Percentiles rank a stretch among this genome's conserved stretches.
Conservation (phyloP, 257 asterid species). For the Eustoma russellianum region DNA sequence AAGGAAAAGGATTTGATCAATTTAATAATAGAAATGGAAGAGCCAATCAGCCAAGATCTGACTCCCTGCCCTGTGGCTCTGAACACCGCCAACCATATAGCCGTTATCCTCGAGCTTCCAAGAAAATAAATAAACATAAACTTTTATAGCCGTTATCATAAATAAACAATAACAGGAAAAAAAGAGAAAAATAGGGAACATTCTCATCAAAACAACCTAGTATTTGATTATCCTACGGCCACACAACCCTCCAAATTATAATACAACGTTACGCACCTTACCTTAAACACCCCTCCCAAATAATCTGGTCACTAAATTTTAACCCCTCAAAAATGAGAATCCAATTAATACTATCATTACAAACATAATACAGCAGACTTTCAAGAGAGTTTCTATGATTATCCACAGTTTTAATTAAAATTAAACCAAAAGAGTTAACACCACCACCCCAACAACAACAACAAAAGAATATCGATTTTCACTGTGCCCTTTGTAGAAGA, state of each 20-base stretch:
- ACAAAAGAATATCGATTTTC: conserved; percentile 5
- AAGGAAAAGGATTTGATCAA: no score
- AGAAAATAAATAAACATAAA: conserved; percentile 2
- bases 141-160: conserved; percentile 13
- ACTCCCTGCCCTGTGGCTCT: no score
- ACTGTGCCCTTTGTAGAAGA: conserved; percentile 11
- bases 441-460: background rate
- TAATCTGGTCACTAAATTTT: no score
- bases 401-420: conserved; percentile 16
- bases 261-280: no score
- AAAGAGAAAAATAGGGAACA: background rate
- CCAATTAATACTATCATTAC: no score
- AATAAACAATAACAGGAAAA: conserved; percentile 2
- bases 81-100: background rate
- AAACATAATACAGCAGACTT: no score
- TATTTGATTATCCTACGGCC: background rate
- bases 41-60: no score
- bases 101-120: conserved; percentile 9
- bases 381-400: conserved; percentile 1
- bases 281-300: background rate
- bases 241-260: no score
- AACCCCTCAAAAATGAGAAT: no score
- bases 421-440: conserved; percentile 11
- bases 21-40: no score
- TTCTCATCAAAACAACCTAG: conserved; percentile 3